Evolutionary conservation across 768 basidiomycete genomes (phyloP).

Genomic region (Hygrophoropsis aurantiaca): DNA sequence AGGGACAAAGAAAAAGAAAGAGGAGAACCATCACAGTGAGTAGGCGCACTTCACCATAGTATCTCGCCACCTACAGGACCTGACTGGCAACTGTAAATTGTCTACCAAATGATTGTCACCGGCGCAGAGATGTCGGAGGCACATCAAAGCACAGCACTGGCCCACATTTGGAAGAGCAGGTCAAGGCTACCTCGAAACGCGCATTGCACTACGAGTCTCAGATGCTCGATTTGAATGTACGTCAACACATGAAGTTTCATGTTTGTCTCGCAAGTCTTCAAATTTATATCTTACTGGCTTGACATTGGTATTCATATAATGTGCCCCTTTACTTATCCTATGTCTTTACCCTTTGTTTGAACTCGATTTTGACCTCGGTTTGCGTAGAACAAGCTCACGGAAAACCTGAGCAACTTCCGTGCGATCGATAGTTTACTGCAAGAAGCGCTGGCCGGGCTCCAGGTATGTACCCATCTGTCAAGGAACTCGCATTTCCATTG

Average conservation of each 20-base stretch:
- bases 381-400: conserved; percentile 59
- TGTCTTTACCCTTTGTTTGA: not conserved
- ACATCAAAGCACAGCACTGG: conserved; percentile 7
- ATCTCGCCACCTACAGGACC: too few relatives aligned
- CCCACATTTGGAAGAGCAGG: conserved; percentile 38
- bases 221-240: conserved; percentile 64
- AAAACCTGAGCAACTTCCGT: conserved; percentile 72
- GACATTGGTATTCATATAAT: too few relatives aligned
- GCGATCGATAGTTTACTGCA: conserved; percentile 70
- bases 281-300: too few relatives aligned
- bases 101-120: not conserved
- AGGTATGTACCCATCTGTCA: conserved; percentile 41
- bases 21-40: too few relatives aligned
- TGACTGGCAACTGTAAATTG: conserved; percentile 11
- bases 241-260: not conserved
- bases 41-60: too few relatives aligned
- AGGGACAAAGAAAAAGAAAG: too few relatives aligned
- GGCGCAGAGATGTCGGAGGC: conserved; percentile 7
- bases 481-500: too few relatives aligned
- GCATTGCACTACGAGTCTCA: conserved; percentile 50
- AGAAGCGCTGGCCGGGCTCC: conserved; percentile 59
- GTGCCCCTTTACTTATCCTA: too few relatives aligned
- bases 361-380: not conserved
- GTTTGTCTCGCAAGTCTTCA: not conserved
- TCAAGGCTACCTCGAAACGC: conserved; percentile 47